Percentiles rank a stretch among this genome's conserved stretches.
Conservation (phyloP, 495 filamentous ascomycete species). For the Neurospora sp. region DNA sequence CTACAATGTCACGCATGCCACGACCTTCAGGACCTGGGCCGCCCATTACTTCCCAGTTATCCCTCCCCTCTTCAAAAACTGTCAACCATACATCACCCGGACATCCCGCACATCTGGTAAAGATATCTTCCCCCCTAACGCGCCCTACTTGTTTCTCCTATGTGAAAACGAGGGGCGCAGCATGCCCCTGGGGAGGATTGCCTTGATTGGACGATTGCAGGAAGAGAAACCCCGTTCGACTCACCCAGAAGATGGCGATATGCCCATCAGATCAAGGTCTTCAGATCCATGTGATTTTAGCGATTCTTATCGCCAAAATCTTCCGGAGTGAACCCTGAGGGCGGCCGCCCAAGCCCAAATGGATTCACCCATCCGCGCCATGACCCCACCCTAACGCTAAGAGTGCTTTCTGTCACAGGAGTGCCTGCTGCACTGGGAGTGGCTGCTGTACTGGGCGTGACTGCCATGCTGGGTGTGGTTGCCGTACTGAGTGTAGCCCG, state of each 20-base stretch:
- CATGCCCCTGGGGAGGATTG: background rate
- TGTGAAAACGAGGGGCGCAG: background rate
- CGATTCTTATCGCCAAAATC: background rate
- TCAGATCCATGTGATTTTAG: background rate
- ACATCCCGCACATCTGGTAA: background rate
- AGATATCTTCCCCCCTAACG: background rate
- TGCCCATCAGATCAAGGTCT: background rate
- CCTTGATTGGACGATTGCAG: background rate
- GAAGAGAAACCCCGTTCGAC: background rate
- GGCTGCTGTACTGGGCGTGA: background rate
- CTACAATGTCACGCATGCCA: background rate
- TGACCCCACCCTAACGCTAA: background rate
- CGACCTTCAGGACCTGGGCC: background rate
- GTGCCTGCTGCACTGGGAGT: background rate
- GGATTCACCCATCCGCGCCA: background rate
- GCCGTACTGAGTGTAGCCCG: background rate
- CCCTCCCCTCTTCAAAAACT: background rate
- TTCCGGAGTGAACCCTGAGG: background rate
- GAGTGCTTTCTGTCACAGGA: background rate
- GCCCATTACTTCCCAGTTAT: background rate
- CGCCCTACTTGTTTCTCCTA: background rate
- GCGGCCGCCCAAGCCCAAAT: background rate
- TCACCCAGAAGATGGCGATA: background rate
- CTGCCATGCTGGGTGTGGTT: background rate
- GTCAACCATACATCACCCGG: background rate